phyloP scores from a whole-genome alignment of 305 asterid genomes.

The Nicotiana rustica region DNA sequence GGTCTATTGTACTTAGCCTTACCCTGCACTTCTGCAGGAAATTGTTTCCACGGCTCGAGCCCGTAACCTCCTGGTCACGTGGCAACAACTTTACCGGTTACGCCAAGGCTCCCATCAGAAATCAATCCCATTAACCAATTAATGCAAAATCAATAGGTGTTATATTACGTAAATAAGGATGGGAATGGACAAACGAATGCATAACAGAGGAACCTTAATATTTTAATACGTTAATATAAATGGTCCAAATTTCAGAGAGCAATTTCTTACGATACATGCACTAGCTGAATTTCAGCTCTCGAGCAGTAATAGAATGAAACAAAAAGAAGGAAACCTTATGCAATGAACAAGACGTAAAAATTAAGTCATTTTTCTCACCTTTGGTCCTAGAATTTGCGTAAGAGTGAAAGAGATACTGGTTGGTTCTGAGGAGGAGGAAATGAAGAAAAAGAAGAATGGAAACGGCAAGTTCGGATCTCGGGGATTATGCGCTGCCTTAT shows the following conservation, averaged over 20 bases:
- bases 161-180: neutral
- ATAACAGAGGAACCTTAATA: neutral
- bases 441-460: conserved; percentile 15
- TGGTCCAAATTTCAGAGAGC: neutral
- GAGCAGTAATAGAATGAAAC: neutral
- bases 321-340: neutral
- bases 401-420: neutral
- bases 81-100: no score
- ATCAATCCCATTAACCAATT: neutral
- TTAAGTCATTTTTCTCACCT: neutral
- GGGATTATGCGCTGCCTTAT: neutral
- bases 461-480: conserved; percentile 24
- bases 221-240: neutral
- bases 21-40: no score
- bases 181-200: conserved; percentile 9
- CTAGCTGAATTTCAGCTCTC: neutral
- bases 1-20: no score
- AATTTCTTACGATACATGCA: neutral
- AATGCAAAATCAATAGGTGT: neutral
- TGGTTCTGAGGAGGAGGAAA: conserved; percentile 4
- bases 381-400: neutral
- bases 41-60: no score
- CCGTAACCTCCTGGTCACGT: no score
- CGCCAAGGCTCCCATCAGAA: neutral
- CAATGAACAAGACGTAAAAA: neutral